These are phyloP conservation scores for Brassica incana DNA, from an alignment of 345 rosid species.

Conservation along the genomic window DNA sequence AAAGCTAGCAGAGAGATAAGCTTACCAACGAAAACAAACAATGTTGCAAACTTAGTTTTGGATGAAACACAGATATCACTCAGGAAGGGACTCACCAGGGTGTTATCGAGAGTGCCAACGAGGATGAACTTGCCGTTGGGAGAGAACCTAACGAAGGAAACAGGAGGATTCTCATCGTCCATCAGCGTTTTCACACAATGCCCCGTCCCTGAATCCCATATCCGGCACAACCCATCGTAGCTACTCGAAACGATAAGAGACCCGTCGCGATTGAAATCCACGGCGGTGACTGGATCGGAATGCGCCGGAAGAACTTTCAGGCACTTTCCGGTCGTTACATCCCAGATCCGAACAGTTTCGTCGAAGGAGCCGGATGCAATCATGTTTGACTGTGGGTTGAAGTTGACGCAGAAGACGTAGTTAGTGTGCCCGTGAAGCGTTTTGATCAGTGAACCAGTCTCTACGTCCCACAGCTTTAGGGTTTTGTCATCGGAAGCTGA, in stretches of 20 bases:
- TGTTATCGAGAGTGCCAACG: slow-evolving; percentile 88
- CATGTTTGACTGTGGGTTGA: slow-evolving; percentile 90
- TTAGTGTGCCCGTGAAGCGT: slow-evolving; percentile 86
- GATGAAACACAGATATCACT: not conserved
- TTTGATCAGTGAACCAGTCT: slow-evolving; percentile 59
- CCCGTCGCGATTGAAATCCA: slow-evolving; percentile 84
- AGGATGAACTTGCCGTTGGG: slow-evolving; percentile 95
- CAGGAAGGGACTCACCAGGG: slow-evolving; percentile 52
- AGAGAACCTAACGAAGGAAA: slow-evolving; percentile 81
- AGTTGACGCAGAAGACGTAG: slow-evolving; percentile 76
- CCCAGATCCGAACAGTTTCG: slow-evolving; percentile 96
- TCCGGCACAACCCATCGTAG: slow-evolving; percentile 85
- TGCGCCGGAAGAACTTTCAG: slow-evolving; percentile 92
- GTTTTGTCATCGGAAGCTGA: slow-evolving; percentile 96
- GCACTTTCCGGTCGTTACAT: slow-evolving; percentile 80
- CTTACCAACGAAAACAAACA: not conserved
- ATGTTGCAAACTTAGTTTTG: not conserved
- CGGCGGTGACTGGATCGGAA: slow-evolving; percentile 91
- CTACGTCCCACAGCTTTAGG: slow-evolving; percentile 87
- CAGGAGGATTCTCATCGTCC: slow-evolving; percentile 95
- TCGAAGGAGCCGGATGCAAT: slow-evolving; percentile 92
- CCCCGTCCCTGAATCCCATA: slow-evolving; percentile 91
- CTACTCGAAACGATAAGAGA: slow-evolving; percentile 87
- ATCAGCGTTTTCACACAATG: slow-evolving; percentile 87
- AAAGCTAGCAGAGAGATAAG: slow-evolving; percentile 2